Conservation (phyloP, 768 basidiomycete genomes). For the Suillus clintonianus region DNA sequence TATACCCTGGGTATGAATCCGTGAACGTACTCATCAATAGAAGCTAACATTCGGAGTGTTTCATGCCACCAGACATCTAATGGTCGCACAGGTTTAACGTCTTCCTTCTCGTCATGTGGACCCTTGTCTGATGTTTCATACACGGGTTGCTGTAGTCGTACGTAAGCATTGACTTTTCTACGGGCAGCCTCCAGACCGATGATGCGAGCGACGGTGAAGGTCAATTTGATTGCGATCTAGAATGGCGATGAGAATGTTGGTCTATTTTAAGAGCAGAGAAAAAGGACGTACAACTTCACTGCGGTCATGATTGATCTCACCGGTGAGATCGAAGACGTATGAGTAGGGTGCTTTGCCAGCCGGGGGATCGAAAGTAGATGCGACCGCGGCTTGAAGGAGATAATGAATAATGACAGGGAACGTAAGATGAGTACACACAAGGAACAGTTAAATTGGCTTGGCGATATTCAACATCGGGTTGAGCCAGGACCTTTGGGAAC, state of each 20-base stretch:
- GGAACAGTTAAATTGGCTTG: conserved; percentile 80
- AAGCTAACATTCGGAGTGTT: conserved; percentile 70
- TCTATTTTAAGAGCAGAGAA: background rate
- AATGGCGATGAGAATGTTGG: conserved; percentile 8
- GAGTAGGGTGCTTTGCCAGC: conserved; percentile 69
- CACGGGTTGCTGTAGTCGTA: conserved; percentile 76
- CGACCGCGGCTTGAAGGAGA: conserved; percentile 56
- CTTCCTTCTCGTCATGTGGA: conserved; percentile 68
- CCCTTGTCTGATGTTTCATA: conserved; percentile 75
- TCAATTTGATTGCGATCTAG: conserved; percentile 79
- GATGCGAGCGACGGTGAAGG: conserved; percentile 65
- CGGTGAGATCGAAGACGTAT: conserved; percentile 85
- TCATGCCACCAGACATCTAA: conserved; percentile 91
- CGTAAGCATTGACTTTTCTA: conserved; percentile 75
- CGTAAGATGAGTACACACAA: conserved; percentile 42
- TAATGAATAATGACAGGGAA: conserved; percentile 14
- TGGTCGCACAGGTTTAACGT: conserved; percentile 67
- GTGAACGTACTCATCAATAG: conserved; percentile 63
- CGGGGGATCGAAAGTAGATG: conserved; percentile 69
- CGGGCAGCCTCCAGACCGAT: conserved; percentile 80
- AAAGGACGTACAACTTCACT: conserved; percentile 61
- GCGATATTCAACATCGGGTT: conserved; percentile 73
- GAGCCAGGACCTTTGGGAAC: conserved; percentile 69
- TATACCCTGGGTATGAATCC: background rate
- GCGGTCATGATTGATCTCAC: conserved; percentile 75